Conservation (phyloP, 2,329 filamentous ascomycete genomes). For the Penicillium brasilianum region DNA sequence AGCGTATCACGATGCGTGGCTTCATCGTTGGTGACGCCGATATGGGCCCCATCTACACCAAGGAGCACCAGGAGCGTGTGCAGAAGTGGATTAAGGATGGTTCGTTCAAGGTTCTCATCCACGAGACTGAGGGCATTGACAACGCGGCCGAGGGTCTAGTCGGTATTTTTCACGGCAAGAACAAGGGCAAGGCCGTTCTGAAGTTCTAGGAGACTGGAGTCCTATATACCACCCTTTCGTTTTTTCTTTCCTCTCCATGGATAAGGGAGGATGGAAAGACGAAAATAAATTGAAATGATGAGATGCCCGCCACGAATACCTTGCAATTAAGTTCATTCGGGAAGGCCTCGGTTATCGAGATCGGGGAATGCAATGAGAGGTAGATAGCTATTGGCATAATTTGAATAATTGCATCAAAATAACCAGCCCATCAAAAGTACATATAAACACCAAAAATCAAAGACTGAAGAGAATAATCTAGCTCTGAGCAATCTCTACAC, state of each 20-base stretch:
- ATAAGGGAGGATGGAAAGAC: background rate
- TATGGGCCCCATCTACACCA: constrained; percentile 68
- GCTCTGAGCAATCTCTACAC: background rate
- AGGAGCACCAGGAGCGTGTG: constrained; percentile 77
- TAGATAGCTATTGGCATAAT: constrained; percentile 1
- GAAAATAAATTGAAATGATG: constrained; percentile 17
- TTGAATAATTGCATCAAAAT: background rate
- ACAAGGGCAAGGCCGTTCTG: constrained; percentile 84
- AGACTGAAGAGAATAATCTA: background rate
- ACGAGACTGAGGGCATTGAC: constrained; percentile 76
- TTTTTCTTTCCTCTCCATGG: no score
- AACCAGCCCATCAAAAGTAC: background rate
- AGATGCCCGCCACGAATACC: constrained; percentile 16
- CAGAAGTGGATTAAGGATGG: constrained; percentile 78
- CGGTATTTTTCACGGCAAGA: constrained; percentile 76
- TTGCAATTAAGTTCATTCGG: constrained; percentile 7
- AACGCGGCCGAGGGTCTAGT: constrained; percentile 74
- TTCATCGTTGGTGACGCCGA: constrained; percentile 73
- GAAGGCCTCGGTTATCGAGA: constrained; percentile 24
- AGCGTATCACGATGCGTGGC: constrained; percentile 70
- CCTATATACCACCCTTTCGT: background rate
- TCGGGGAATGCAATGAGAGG: background rate
- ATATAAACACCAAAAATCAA: background rate
- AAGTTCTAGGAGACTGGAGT: constrained; percentile 59
- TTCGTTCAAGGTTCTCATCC: constrained; percentile 71